Percentiles rank a stretch among this genome's conserved stretches.
phyloP scores from a whole-genome alignment of 768 basidiomycete species.

The Boletus rubroflammeus region DNA sequence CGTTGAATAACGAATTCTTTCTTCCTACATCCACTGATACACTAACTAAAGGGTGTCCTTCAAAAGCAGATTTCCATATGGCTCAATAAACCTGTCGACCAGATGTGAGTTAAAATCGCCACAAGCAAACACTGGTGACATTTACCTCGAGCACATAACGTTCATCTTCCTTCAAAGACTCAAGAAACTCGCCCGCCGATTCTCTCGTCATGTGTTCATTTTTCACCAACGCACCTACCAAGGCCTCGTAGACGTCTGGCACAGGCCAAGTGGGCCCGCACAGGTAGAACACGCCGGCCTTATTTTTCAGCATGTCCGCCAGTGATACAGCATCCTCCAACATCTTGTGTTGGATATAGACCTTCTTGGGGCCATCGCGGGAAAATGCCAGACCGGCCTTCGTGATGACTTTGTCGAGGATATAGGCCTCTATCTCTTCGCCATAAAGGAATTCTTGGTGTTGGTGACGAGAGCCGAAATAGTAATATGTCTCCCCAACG shows the following conservation, averaged over 20 bases:
- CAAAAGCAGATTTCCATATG: background rate
- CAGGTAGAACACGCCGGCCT: conserved; percentile 86
- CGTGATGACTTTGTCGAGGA: conserved; percentile 79
- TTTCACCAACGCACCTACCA: conserved; percentile 75
- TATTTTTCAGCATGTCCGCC: conserved; percentile 67
- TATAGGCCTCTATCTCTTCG: conserved; percentile 92
- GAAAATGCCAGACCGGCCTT: conserved; percentile 96
- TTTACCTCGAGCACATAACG: conserved; percentile 90
- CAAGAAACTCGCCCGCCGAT: conserved; percentile 76
- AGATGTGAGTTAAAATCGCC: background rate
- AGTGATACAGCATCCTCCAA: conserved; percentile 78
- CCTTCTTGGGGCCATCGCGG: conserved; percentile 86
- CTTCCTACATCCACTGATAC: background rate
- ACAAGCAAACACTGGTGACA: background rate
- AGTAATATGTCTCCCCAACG: conserved; percentile 93
- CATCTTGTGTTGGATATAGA: conserved; percentile 99
- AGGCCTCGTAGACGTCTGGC: conserved; percentile 92
- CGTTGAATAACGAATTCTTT: background rate
- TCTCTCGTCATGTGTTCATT: conserved; percentile 62
- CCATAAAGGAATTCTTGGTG: conserved; percentile 96
- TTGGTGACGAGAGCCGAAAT: conserved; percentile 96
- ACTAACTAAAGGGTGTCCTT: background rate
- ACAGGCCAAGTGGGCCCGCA: conserved; percentile 99
- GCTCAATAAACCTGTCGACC: conserved; percentile 24
- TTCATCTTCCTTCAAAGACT: conserved; percentile 92